Evolutionary conservation across 768 basidiomycete species (phyloP), one percentile per base, ranked within the genome.

Genomic region (Lenzites betulinus): DNA sequence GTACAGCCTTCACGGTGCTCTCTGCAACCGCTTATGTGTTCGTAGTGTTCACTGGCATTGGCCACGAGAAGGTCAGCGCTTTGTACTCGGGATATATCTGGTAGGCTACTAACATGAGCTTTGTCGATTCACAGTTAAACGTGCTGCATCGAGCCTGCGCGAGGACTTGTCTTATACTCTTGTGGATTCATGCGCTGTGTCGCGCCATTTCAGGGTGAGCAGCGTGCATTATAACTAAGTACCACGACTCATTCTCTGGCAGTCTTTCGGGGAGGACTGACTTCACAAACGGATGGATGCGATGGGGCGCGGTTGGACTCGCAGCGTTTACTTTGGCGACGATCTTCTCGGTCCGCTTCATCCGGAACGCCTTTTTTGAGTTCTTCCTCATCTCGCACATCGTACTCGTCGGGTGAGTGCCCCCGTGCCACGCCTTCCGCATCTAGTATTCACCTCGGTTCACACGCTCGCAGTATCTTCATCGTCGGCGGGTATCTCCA

Each of bases 11-110:
- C 7, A 4, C 11, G 4, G 11, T 46, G 6, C 22, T 43, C 2
- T 30, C 28, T 46, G 18, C 36, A 18, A 13, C 4, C 16, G 15
- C 39, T 63, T 28, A 59, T 5, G 16, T 38, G 16, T 8, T 13
- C 22, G 22, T 39, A 83, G 82, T 75, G 64, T 49, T 84, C 39
- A 85, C 82, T 22, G 83, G 84, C 7, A 71, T 86, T 46, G 72
- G 81, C 11, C 83, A 85, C 57, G 84, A 86, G 68, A 81, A 79
- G 66, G 69, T 67, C 54, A 22, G 41, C 15, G 4, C 44, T 20
- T 20, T 13, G 6, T 3, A 22, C 7, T 22, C 16, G 15, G 38
- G 20, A 16, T 36, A 47, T 26, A 38, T 2, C 2, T 49, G 18
- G 5, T 12, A 11, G 25, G 23, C 47, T n/a, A 1, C 23, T 51